These are phyloP conservation scores for Aspergillus neotritici DNA, from an alignment of 2,329 filamentous ascomycete species.

Conservation along the genomic window DNA sequence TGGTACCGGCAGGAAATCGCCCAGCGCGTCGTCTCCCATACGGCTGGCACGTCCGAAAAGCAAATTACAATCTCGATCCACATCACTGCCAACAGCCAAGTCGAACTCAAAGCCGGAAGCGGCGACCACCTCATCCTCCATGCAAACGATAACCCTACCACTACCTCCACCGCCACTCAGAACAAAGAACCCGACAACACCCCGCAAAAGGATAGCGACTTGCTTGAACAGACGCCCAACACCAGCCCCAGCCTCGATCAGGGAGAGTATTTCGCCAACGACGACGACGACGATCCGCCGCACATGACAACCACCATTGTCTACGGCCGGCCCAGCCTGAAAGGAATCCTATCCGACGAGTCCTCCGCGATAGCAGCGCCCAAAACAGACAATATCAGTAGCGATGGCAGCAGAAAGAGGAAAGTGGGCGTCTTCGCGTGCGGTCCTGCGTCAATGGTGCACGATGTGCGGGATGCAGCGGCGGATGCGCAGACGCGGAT, in stretches of 20 bases:
- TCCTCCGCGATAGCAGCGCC: slow-evolving; percentile 12
- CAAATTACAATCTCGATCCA: slow-evolving; percentile 12
- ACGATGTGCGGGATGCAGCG: slow-evolving; percentile 44
- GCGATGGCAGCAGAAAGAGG: not conserved
- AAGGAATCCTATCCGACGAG: slow-evolving; percentile 17
- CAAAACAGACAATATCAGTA: too few relatives aligned
- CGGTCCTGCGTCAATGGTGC: slow-evolving; percentile 42
- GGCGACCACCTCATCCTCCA: too few relatives aligned
- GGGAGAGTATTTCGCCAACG: too few relatives aligned
- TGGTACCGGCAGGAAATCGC: slow-evolving; percentile 9
- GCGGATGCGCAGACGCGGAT: slow-evolving; percentile 16
- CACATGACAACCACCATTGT: too few relatives aligned
- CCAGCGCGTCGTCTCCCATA: not conserved
- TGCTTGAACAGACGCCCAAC: too few relatives aligned
- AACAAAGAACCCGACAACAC: too few relatives aligned
- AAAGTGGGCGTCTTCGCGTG: slow-evolving; percentile 34
- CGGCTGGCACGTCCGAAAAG: slow-evolving; percentile 1
- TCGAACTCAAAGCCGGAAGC: not conserved
- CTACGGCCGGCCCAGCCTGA: too few relatives aligned
- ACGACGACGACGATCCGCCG: too few relatives aligned
- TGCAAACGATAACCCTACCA: too few relatives aligned
- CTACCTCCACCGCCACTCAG: too few relatives aligned
- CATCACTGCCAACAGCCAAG: slow-evolving; percentile 24
- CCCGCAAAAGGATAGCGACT: too few relatives aligned
- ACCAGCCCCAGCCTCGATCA: too few relatives aligned